Evolutionary conservation across 1,139 yeast genomes (phyloP), one percentile per base, ranked within the genome.

Genomic region (Nakaseomyces delphensis): DNA sequence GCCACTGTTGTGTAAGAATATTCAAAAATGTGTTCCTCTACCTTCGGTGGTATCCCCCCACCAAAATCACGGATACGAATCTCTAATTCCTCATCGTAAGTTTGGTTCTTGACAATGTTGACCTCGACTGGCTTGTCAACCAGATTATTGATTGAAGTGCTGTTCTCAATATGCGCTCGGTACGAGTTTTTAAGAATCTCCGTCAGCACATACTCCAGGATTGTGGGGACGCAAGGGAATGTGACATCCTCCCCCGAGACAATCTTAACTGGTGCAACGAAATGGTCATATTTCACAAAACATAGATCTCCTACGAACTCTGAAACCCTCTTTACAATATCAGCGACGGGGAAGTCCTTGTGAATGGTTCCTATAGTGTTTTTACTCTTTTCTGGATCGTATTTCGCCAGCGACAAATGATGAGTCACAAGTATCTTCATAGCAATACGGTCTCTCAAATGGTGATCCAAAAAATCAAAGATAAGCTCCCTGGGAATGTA

Each of bases 161-260:
- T 62, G 47, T 77, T 79, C 56, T 85, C 96, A 39, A 87, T 79
- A 40, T 84, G 87, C 0, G 97, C 93, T 43, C 96, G 66, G 49
- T 83, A 79, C 2, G 95, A 75, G 60, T 89, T 89, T 60, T 89
- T 89, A 54, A 89, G 69, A n/a, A 89, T 62, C 62, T 89, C 98
- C 18, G 84, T 84, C 42, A 87, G 69, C 39, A 89, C 77, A 57
- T 91, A 89, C 60, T 89, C 96, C 41, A 91, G 63, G 57, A 89
- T 95, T 42, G 80, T 81, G 27, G 91, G 89, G 39, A 89, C 81
- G 60, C 86, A 89, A 0, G 96, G 91, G 59, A 87, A 61, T 30
- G 59, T 60, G 30, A 75, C 64, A 35, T 72, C 71, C 28, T 57
- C 57, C 9, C 79, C 79, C 43, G 62, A 61, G 41, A 79, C 81